phyloP scores from a whole-genome alignment of 768 basidiomycete species.

The Naganishia friedmannii region DNA sequence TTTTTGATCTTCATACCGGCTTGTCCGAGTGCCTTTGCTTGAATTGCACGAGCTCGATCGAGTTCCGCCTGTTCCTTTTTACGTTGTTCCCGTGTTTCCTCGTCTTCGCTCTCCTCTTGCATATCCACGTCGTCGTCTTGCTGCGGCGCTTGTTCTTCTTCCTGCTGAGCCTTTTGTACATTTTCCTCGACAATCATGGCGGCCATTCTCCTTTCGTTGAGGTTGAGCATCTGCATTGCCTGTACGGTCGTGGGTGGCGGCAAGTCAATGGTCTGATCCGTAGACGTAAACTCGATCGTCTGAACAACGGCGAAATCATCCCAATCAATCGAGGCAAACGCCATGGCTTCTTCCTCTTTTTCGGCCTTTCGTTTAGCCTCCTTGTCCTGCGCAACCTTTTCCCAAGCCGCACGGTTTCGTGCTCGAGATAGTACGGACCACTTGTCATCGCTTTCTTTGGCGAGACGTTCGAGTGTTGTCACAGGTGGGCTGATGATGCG shows the following conservation, averaged over 20 bases:
- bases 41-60: constrained; percentile 73
- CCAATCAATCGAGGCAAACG: constrained; percentile 98
- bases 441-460: constrained; percentile 63
- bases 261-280: constrained; percentile 74
- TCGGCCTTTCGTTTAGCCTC: constrained; percentile 84
- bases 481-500: constrained; percentile 81
- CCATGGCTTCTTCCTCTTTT: constrained; percentile 83
- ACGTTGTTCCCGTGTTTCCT: constrained; percentile 61
- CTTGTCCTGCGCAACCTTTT: constrained; percentile 74
- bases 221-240: constrained; percentile 91
- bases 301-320: constrained; percentile 60
- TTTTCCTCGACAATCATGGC: constrained; percentile 97
- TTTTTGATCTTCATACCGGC: constrained; percentile 56
- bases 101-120: constrained; percentile 51
- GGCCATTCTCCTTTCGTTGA: constrained; percentile 96
- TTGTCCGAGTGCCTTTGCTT: constrained; percentile 61
- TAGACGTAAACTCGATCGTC: constrained; percentile 95
- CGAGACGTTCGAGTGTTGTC: constrained; percentile 68
- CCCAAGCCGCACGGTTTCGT: constrained; percentile 80
- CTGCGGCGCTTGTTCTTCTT: constrained; percentile 14
- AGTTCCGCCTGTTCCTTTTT: constrained; percentile 60
- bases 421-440: constrained; percentile 78
- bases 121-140: constrained; percentile 55
- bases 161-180: constrained; percentile 54
- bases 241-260: constrained; percentile 95